Evolutionary conservation across 1,139 yeast genomes (phyloP).

Genomic region (Debaryomyces sp.): DNA sequence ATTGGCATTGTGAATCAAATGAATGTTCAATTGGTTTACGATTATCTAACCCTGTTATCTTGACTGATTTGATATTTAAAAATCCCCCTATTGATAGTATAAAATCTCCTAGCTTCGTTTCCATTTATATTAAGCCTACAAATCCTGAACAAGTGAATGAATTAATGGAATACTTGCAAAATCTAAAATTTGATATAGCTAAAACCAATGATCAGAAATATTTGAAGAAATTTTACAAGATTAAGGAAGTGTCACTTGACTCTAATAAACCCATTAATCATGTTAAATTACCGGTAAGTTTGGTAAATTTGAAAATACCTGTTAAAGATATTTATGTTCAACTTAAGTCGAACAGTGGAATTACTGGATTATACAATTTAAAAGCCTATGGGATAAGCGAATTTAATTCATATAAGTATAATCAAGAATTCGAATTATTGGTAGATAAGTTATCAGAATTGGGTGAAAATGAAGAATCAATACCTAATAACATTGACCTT

Average conservation of each 20-base stretch:
- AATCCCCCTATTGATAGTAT: conserved; percentile 10
- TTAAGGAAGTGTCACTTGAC: conserved; percentile 27
- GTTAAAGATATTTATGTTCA: conserved; percentile 40
- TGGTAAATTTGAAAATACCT: conserved; percentile 37
- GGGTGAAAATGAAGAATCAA: conserved; percentile 7
- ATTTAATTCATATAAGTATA: conserved; percentile 29
- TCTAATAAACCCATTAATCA: conserved; percentile 26
- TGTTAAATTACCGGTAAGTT: conserved; percentile 36
- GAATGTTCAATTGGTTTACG: conserved; percentile 41
- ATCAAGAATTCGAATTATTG: conserved; percentile 27
- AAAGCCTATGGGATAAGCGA: conserved; percentile 46
- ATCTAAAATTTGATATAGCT: conserved; percentile 17
- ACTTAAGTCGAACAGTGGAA: conserved; percentile 23
- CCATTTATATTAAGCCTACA: conserved; percentile 37
- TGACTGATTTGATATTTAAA: conserved; percentile 40
- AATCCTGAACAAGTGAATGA: conserved; percentile 17
- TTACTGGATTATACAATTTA: conserved; percentile 29
- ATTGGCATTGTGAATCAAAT: conserved; percentile 37
- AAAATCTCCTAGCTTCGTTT: conserved; percentile 16
- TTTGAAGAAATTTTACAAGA: conserved; percentile 34
- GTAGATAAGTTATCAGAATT: conserved; percentile 20
- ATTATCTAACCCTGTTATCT: conserved; percentile 33
- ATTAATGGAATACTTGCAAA: conserved; percentile 22
- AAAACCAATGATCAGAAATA: conserved; percentile 22
- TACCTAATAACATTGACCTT: neutral